Evolutionary conservation across 2,329 filamentous ascomycete species (phyloP), one percentile per base, ranked within the genome.

Genomic region (Fusarium sp.): DNA sequence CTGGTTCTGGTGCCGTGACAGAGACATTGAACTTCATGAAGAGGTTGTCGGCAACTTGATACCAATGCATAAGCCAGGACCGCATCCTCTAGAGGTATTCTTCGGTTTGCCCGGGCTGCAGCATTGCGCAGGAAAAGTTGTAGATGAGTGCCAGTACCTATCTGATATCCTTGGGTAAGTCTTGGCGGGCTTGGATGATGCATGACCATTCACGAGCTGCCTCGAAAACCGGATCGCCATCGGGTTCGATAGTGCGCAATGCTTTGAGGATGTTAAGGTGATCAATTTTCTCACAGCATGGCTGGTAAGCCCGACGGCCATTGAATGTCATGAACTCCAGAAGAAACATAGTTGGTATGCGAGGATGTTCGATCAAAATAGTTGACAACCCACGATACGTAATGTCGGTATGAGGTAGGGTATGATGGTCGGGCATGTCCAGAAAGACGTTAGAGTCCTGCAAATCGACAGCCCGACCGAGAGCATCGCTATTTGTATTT

Each of bases 171-270:
- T 72, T 78, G 21, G 79, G 79, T 4, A 82, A 61, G 10, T 35
- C 15, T 4, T 38, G 10, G 2, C 31, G 23, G 10, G 73, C 65
- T 57, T 82, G 80, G 5, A 74, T 31, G 15, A 73, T 70, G 57
- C 80, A 82, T 10, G 78, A 77, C 80, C 80, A 82, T 10, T 64
- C 51, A 21, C 80, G 76, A 21, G 79, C 79, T 25, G 63, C 42
- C 35, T 67, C 74, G 70, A 81, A 80, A 19, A 78, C 1, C 16
- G 33, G 39, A 51, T 82, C 78, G 16, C 62, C 67, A 19, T 63
- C 39, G 7, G 42, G 27, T 31, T 81, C 77, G 21, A 77, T 38
- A n/a, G 63, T 51, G 3, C 49, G 23, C 15, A 82, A 62, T 5
- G 66, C 37, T 3, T 70, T 33, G 62, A 81, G 78, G 11, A 79